Evolutionary conservation across 495 filamentous ascomycete species (phyloP), one percentile per base, ranked within the genome.

Genomic region (Filosporella fistucella): DNA sequence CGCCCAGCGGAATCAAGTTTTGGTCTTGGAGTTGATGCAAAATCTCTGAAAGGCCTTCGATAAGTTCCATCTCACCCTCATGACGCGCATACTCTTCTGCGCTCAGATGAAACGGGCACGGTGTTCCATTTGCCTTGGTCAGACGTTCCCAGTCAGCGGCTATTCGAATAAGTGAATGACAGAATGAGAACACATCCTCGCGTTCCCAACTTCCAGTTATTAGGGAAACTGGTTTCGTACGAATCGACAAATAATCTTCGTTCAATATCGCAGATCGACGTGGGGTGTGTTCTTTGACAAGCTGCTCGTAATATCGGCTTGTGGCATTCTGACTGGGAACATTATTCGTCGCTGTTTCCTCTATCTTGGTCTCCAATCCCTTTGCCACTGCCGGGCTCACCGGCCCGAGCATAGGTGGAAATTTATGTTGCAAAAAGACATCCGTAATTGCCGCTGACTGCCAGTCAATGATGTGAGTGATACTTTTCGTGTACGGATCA

Each of bases 121-220:
- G 52, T 2, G 42, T 28, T 24, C 33, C n/a, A 9, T 18, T 35
- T n/a, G 56, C 26, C 28, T 60, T 54, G 3, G 18, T 4, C 44
- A 65, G 28, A 12, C 64, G 47, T n/a, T 55, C 14, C 67, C 64
- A 68, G 17, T 58, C 18, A 1, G 42, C 45, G 0, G 39, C 41
- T 2, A 68, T 40, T 6, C 11, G 18, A 17, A 68, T 56, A 10
- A 68, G 56, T 13, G 66, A 47, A 14, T 64, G 25, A 14, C 66
- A 62, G 26, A 68, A 59, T 14, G 62, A 68, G 40, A 70, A 68
- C 0, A 68, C 45, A 58, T 68, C 60, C 16, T 26, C 42, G 25
- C 57, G 61, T 40, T 58, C 54, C 65, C 63, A 69, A 4, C 44
- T 53, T 13, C 60, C 57, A 25, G 18, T 62, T 25, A 63, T 55